Evolutionary conservation across 2,329 filamentous ascomycete genomes (phyloP).

Genomic region (Xylariaceae sp.): DNA sequence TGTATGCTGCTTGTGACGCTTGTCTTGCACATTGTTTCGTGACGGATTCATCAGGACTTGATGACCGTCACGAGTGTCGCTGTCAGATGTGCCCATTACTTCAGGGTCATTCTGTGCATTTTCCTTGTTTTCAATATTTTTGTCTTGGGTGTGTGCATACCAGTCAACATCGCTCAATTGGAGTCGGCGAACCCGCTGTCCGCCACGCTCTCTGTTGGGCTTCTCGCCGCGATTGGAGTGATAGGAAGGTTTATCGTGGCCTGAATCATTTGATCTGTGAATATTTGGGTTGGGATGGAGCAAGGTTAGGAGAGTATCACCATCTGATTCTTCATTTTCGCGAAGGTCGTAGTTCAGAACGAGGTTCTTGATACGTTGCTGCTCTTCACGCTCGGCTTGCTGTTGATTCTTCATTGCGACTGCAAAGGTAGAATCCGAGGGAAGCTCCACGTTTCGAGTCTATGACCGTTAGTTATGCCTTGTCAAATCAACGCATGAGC

Average conservation of each 20-base stretch:
- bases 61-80: constrained; percentile 10
- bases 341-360: constrained; percentile 95
- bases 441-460: constrained; percentile 88
- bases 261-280: constrained; percentile 45
- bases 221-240: constrained; percentile 57
- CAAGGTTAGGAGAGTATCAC: constrained; percentile 55
- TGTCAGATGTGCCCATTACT: constrained; percentile 12
- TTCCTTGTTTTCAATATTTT: constrained; percentile 9
- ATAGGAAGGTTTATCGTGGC: constrained; percentile 49
- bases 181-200: constrained; percentile 82
- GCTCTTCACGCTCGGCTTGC: constrained; percentile 90
- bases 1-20: constrained; percentile 22
- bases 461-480: constrained; percentile 36
- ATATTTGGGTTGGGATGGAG: constrained; percentile 48
- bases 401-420: constrained; percentile 95
- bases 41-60: constrained; percentile 18
- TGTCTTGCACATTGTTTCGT: constrained; percentile 24
- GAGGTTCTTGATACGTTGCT: constrained; percentile 96
- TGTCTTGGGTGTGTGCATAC: constrained; percentile 54
- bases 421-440: constrained; percentile 89
- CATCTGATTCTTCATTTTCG: constrained; percentile 75
- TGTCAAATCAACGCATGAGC: constrained; percentile 5
- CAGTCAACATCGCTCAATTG: constrained; percentile 97
- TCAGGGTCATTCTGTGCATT: constrained; percentile 7
- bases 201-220: constrained; percentile 61